Conservation (phyloP, 495 filamentous ascomycete genomes). For the Daldinia loculata region DNA sequence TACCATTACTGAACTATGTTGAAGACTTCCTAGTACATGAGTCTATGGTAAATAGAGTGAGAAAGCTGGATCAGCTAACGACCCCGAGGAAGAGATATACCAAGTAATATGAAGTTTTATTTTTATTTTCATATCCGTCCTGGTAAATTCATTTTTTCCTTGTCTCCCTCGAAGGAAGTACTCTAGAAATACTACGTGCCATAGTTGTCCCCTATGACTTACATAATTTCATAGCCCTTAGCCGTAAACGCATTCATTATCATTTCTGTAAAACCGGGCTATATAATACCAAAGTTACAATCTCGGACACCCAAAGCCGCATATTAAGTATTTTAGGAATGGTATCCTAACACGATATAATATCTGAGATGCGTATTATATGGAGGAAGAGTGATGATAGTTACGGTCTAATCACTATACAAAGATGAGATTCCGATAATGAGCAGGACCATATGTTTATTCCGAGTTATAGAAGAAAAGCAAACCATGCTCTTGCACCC, state of each 20-base stretch:
- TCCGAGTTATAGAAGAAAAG: too few species aligned
- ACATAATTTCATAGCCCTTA: background rate
- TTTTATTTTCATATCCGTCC: too few species aligned
- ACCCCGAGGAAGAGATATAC: background rate
- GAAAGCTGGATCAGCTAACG: background rate
- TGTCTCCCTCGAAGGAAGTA: background rate
- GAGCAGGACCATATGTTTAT: too few species aligned
- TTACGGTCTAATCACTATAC: too few species aligned
- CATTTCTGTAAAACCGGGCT: background rate
- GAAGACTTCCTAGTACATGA: background rate
- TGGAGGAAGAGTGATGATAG: too few species aligned
- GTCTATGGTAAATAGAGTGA: background rate
- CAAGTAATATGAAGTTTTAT: too few species aligned
- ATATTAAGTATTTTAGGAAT: background rate
- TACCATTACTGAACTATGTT: background rate
- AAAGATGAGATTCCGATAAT: too few species aligned
- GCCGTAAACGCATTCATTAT: background rate
- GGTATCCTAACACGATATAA: too few species aligned
- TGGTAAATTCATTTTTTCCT: background rate
- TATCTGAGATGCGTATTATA: too few species aligned
- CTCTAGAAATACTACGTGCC: background rate
- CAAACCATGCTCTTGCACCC: too few species aligned
- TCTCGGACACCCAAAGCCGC: background rate
- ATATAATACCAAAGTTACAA: background rate
- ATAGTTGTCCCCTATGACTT: background rate